phyloP scores from a whole-genome alignment of 2,329 filamentous ascomycete species.

The Pseudogymnoascus sp. region DNA sequence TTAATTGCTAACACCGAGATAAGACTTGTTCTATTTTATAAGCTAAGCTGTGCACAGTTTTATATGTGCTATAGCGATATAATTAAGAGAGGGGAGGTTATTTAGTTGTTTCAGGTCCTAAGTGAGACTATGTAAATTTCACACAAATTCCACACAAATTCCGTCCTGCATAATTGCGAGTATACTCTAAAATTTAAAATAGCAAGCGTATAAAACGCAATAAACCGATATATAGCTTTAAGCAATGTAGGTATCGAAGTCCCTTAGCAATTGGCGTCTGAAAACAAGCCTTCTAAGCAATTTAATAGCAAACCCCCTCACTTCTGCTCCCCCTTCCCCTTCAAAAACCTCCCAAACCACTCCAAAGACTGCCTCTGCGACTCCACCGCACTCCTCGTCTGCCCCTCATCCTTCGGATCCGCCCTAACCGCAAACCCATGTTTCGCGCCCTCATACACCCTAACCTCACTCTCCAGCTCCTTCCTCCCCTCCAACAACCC shows the following conservation, averaged over 20 bases:
- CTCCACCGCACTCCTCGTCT: slow-evolving; percentile 28
- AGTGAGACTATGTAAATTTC: not conserved
- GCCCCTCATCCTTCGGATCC: slow-evolving; percentile 29
- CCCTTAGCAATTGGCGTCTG: not conserved
- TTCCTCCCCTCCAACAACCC: slow-evolving; percentile 26
- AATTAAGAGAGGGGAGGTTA: not conserved
- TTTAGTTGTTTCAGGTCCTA: not conserved
- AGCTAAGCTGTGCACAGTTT: not conserved
- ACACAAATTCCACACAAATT: not conserved
- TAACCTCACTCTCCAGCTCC: slow-evolving; percentile 28
- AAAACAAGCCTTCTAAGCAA: not conserved
- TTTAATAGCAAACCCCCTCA: not conserved
- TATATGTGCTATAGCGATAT: not conserved
- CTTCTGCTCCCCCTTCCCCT: not conserved
- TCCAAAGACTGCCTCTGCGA: slow-evolving; percentile 34
- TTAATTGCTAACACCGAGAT: not conserved
- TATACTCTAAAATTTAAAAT: not conserved
- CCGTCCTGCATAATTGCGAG: not conserved
- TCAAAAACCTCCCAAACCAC: slow-evolving; percentile 28
- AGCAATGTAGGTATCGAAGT: not conserved
- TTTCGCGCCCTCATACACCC: slow-evolving; percentile 33
- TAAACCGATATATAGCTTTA: not conserved
- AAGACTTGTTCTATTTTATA: not conserved
- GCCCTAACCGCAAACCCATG: slow-evolving; percentile 37
- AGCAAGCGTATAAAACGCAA: not conserved